phyloP scores from a whole-genome alignment of 2,329 filamentous ascomycete species.

The Exutisphaerella laricina region DNA sequence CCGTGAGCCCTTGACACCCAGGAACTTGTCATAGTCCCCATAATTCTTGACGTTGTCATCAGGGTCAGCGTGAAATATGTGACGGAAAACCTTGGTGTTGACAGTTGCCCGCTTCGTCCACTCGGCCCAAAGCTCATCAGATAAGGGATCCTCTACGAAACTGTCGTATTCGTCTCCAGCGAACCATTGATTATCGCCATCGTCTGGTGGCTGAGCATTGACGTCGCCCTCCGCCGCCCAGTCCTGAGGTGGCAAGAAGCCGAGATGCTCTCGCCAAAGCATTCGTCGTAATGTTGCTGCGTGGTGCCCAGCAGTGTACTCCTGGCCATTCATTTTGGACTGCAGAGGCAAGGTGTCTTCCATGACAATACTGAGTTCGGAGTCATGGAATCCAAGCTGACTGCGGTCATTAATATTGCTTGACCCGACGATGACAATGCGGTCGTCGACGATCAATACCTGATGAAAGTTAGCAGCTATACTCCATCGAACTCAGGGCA shows the following conservation, averaged over 20 bases:
- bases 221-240: conserved; percentile 59
- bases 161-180: conserved; percentile 60
- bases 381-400: conserved; percentile 83
- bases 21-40: conserved; percentile 79
- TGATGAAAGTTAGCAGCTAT: conserved; percentile 19
- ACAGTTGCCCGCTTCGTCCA: conserved; percentile 65
- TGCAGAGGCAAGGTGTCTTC: conserved; percentile 69
- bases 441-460: conserved; percentile 76
- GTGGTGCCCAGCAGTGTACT: conserved; percentile 73
- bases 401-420: conserved; percentile 84
- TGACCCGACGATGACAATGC: conserved; percentile 64
- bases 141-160: conserved; percentile 56
- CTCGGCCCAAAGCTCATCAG: conserved; percentile 53
- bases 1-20: conserved; percentile 51
- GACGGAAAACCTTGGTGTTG: conserved; percentile 71
- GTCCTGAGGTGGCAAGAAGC: conserved; percentile 68
- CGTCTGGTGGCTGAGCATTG: conserved; percentile 71
- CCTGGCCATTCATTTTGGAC: conserved; percentile 71
- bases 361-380: conserved; percentile 84
- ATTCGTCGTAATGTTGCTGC: conserved; percentile 74
- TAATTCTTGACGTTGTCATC: conserved; percentile 87
- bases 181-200: conserved; percentile 66
- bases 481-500: too few species aligned
- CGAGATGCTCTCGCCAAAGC: conserved; percentile 87
- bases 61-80: conserved; percentile 80